Percentiles rank a stretch among this genome's conserved stretches.
These are phyloP conservation scores for Pichia sp. DNA, from an alignment of 1,139 yeast species.

Conservation along the genomic window DNA sequence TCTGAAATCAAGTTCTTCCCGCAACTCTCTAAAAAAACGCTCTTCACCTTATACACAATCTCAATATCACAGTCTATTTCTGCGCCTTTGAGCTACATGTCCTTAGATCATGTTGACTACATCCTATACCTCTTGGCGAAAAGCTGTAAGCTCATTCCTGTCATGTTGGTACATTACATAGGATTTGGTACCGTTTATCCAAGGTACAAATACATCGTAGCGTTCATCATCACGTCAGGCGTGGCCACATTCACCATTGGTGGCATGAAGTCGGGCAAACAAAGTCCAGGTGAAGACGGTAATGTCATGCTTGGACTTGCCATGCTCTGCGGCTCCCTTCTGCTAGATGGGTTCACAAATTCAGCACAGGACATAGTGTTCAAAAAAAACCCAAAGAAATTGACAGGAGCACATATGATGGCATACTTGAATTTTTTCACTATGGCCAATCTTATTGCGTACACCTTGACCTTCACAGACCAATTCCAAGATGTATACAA, in stretches of 20 bases:
- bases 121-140: constrained; percentile 82
- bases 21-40: constrained; percentile 29
- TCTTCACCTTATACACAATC: constrained; percentile 43
- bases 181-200: constrained; percentile 74
- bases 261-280: constrained; percentile 25
- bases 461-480: constrained; percentile 42
- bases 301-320: constrained; percentile 53
- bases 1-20: constrained; percentile 29
- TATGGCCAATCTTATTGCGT: constrained; percentile 36
- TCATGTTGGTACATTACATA: constrained; percentile 75
- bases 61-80: constrained; percentile 78
- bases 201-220: constrained; percentile 70
- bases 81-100: constrained; percentile 72
- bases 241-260: constrained; percentile 70
- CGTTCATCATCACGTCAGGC: constrained; percentile 70
- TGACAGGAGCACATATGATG: constrained; percentile 85
- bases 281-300: constrained; percentile 33
- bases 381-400: constrained; percentile 31
- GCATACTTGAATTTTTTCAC: constrained; percentile 62
- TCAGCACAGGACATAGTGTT: constrained; percentile 89
- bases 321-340: constrained; percentile 57
- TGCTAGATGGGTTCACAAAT: constrained; percentile 88
- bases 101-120: constrained; percentile 80
- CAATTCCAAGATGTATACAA: constrained; percentile 48
- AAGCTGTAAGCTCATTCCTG: constrained; percentile 90